Evolutionary conservation across 164 flowering plant species (phyloP), one percentile per base, ranked within the genome.

Genomic region (Sedum album): DNA sequence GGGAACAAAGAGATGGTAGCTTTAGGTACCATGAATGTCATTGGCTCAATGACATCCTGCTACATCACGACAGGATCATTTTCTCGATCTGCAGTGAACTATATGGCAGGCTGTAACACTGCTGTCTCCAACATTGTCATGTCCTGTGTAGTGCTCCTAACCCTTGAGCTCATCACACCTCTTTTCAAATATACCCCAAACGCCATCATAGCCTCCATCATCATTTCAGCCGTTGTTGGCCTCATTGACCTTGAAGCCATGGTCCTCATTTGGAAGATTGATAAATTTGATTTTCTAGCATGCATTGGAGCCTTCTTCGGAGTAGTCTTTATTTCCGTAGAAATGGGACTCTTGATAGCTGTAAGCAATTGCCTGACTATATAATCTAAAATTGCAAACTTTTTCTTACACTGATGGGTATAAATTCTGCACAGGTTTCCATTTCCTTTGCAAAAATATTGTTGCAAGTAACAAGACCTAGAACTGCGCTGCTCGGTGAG

Each of bases 1-100:
- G 98, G 96, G 57, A 93, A 93, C 86, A 90, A 87, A 82, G 98
- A 93, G 82, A 93, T 93, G 98, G 85, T 90, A 28, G 98, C 96
- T 25, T 80, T 93, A 15, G 98, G 98, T 64, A 68, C 87, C 23
- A 93, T 93, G 98, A 90, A 93, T 67, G 39, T 93, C 51, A 84
- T 85, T 35, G 98, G 98, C 53, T 93, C 98, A 39, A 77, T 90
- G 87, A 87, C 95, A 63, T 93, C 96, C 31, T 90, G 98, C 81
- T 93, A 86, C 77, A 91, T 90, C 18, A 84, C 95, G 25, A 90
- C 97, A 75, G 97, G 98, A 70, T 89, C 98, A 13, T 93, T 93
- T 74, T 91, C 97, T 25, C 88, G 98, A 18, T 89, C 98, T 0
- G 96, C 97, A 0, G 98, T 93, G 30, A 93, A 93, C 66, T 88